Base-by-base conservation (phyloP, 2,329 filamentous ascomycete species). In the Aureobasidium sp. region DNA sequence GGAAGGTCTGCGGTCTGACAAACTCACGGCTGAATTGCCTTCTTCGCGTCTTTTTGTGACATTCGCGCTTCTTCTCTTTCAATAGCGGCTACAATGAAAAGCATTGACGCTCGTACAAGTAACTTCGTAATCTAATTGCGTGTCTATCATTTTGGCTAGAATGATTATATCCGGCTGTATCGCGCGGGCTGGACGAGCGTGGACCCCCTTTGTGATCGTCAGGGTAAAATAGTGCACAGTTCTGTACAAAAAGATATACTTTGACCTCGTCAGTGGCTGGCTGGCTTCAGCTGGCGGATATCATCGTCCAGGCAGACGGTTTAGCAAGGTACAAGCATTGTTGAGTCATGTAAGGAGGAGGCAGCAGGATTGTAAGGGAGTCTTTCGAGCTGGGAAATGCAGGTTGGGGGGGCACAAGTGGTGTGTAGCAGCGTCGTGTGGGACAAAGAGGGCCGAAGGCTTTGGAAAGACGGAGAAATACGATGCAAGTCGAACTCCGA, bases 311-410 rank as follows among this genome's bases (percentile, higher is more conserved):
- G 51, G 17, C 37, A 41, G 34, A 39, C 34, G 22, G 36, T 53
- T 14, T 39, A 41, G 27, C 49, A 17, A 15, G 34, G 22, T 22
- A 31, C 37, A 14, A 14, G 25, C 15, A 27, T 37, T 44, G 41
- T 47, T 44, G 55, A 59, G 55, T 59, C 55, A 48, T 48, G 55
- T 39, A 59, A 48, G 44, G 55, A 31, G 41, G 29, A 59, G 42
- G 31, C 34, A 48, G 15, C 41, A 44, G 25, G 17, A 31, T 37
- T 47, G 41, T 37, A 59, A 29, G 15, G 29, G 14, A 59, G 55
- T 48, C 55, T 29, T 48, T 48, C 27, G 39, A 57, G 36, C 39
- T 41, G 52, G 22, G 3, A 41, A 44, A 20, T 42, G 36, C 9
- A 31, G 12, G 25, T 14, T 17, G 25, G 15, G 52, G 25, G 25